These are phyloP conservation scores for Gracilaria gracilis DNA, from an alignment of 23 red algal genomes.

Conservation along the genomic window DNA sequence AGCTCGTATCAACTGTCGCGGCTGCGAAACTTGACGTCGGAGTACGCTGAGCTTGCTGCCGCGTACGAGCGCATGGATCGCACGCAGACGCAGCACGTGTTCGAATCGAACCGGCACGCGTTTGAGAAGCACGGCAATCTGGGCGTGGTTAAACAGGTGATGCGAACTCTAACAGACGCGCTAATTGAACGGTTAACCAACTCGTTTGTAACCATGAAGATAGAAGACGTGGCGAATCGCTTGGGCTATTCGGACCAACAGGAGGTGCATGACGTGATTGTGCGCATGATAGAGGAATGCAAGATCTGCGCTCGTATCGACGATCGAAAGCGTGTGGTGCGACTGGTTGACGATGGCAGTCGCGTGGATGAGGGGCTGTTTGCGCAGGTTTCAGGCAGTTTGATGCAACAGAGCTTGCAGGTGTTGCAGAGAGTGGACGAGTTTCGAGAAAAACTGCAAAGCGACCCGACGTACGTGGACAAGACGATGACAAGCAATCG, in stretches of 20 bases:
- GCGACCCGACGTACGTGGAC: constrained; percentile 33
- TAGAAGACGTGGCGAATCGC: constrained; percentile 30
- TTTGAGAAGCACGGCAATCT: constrained; percentile 64
- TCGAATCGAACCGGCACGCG: constrained; percentile 39
- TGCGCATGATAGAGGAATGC: constrained; percentile 48
- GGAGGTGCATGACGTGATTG: constrained; percentile 36
- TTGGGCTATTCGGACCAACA: constrained; percentile 21
- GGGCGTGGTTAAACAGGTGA: constrained; percentile 69
- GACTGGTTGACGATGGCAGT: constrained; percentile 29
- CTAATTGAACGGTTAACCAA: constrained; percentile 47
- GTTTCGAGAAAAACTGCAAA: constrained; percentile 52
- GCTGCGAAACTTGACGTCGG: constrained; percentile 34
- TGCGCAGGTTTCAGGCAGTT: constrained; percentile 12
- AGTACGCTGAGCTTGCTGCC: constrained; percentile 50
- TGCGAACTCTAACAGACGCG: constrained; percentile 41
- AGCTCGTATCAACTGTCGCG: constrained; percentile 36
- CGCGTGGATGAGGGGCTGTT: constrained; percentile 40
- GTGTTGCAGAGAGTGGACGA: constrained; percentile 43
- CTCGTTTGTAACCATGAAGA: constrained; percentile 62
- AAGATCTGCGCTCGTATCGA: constrained; percentile 55
- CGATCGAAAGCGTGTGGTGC: constrained; percentile 52
- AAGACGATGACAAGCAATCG: constrained; percentile 16
- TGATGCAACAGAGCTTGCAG: constrained; percentile 53
- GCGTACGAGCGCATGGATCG: constrained; percentile 48
- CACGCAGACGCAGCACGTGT: constrained; percentile 10